phyloP scores from a whole-genome alignment of 768 basidiomycete species.

The Mycena haematopus region DNA sequence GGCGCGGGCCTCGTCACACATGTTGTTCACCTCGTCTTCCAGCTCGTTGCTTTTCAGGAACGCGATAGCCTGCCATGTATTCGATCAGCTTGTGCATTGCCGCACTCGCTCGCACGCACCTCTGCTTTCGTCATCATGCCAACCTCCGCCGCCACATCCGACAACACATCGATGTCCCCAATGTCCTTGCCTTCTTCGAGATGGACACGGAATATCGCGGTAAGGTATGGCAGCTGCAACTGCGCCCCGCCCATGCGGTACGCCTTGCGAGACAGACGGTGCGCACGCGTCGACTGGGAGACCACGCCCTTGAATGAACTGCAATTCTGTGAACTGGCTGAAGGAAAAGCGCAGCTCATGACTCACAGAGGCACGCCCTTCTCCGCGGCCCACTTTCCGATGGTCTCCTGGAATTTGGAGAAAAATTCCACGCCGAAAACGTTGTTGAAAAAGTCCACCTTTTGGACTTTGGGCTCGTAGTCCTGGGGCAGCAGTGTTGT shows the following conservation, averaged over 20 bases:
- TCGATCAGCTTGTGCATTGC: constrained; percentile 16
- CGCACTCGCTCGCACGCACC: constrained; percentile 45
- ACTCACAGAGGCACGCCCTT: constrained; percentile 66
- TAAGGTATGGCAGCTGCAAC: constrained; percentile 62
- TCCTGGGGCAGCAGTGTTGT: constrained; percentile 44
- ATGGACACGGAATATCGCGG: constrained; percentile 68
- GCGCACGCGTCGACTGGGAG: constrained; percentile 70
- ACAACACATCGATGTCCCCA: constrained; percentile 61
- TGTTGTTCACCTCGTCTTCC: constrained; percentile 64
- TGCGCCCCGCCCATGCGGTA: constrained; percentile 65
- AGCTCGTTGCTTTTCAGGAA: constrained; percentile 75
- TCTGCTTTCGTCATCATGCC: constrained; percentile 66
- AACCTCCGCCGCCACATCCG: constrained; percentile 59
- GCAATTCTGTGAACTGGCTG: neutral
- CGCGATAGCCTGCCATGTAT: constrained; percentile 53
- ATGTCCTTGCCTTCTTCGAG: constrained; percentile 72
- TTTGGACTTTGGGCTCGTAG: constrained; percentile 45
- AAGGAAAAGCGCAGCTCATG: neutral
- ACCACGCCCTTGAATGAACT: constrained; percentile 68
- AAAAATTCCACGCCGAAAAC: constrained; percentile 62
- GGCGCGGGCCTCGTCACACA: constrained; percentile 65
- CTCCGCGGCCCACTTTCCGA: constrained; percentile 60
- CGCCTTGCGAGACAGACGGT: constrained; percentile 76
- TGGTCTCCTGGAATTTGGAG: constrained; percentile 45
- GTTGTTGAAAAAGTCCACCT: constrained; percentile 48